These are phyloP conservation scores for Liquidambar formosana DNA, from an alignment of 164 flowering plant genomes.

Conservation along the genomic window DNA sequence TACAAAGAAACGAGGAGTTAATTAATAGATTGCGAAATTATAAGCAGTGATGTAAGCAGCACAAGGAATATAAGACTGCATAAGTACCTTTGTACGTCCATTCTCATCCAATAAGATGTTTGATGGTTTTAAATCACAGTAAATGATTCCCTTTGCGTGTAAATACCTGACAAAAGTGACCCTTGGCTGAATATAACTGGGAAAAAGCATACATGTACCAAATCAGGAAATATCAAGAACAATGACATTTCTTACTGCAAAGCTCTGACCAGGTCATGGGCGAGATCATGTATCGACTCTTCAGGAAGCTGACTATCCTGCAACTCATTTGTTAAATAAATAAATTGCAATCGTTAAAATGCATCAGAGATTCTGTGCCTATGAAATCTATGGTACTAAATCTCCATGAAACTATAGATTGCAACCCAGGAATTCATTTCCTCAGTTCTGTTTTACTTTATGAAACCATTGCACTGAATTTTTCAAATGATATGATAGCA, in stretches of 20 bases:
- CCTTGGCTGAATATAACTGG: constrained; percentile 2
- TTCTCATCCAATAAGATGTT: constrained; percentile 92
- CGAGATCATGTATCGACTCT: constrained; percentile 87
- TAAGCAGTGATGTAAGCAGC: neutral
- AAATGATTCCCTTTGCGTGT: constrained; percentile 91
- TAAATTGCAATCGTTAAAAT: neutral
- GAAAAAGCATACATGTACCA: constrained; percentile 10
- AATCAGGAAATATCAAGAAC: neutral
- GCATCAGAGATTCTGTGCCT: neutral
- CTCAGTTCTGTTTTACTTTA: no score
- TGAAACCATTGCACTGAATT: no score
- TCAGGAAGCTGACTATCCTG: constrained; percentile 93
- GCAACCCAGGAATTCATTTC: neutral
- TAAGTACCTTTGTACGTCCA: constrained; percentile 81
- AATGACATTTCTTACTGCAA: constrained; percentile 60
- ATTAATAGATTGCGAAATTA: neutral
- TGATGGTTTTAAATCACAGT: constrained; percentile 95
- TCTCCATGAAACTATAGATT: no score
- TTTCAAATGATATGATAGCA: no score
- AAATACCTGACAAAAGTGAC: constrained; percentile 54
- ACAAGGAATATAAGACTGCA: neutral
- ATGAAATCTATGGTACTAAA: no score
- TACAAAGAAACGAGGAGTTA: constrained; percentile 5
- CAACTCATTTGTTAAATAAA: constrained; percentile 12
- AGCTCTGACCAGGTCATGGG: constrained; percentile 66